Conservation (phyloP, 805 yeast species). For the Candida fluviatilis region DNA sequence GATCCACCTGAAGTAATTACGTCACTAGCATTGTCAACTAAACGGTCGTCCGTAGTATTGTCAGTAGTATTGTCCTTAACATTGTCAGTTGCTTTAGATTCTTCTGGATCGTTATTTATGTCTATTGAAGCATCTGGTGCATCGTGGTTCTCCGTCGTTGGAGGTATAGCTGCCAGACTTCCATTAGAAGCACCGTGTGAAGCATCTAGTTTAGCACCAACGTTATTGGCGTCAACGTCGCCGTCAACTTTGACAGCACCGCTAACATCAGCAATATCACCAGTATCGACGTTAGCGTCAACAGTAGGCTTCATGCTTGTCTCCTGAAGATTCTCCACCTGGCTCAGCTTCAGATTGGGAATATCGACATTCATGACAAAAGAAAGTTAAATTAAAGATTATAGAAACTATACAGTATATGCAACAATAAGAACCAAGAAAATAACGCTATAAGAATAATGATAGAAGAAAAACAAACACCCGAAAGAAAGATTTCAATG, state of each 20-base stretch:
- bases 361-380: not conserved
- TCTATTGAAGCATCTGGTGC: slow-evolving; percentile 1
- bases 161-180: not conserved
- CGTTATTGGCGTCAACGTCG: slow-evolving; percentile 1
- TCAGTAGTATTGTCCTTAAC: not conserved
- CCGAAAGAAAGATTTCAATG: no score
- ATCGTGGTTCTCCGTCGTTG: slow-evolving; percentile 5
- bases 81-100: not conserved
- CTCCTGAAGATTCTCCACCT: not conserved
- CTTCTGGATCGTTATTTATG: not conserved
- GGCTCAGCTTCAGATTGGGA: not conserved
- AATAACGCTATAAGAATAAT: no score
- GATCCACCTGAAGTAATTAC: no score
- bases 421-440: no score
- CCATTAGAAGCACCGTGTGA: not conserved
- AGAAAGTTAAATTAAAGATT: no score
- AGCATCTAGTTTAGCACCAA: not conserved
- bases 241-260: not conserved
- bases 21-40: no score
- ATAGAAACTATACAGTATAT: no score
- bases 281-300: not conserved
- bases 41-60: no score
- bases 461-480: no score
- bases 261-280: not conserved
- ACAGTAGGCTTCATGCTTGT: not conserved